These are phyloP conservation scores for Debaryomycetaceae sp. DNA, from an alignment of 1,139 yeast genomes.

Conservation along the genomic window DNA sequence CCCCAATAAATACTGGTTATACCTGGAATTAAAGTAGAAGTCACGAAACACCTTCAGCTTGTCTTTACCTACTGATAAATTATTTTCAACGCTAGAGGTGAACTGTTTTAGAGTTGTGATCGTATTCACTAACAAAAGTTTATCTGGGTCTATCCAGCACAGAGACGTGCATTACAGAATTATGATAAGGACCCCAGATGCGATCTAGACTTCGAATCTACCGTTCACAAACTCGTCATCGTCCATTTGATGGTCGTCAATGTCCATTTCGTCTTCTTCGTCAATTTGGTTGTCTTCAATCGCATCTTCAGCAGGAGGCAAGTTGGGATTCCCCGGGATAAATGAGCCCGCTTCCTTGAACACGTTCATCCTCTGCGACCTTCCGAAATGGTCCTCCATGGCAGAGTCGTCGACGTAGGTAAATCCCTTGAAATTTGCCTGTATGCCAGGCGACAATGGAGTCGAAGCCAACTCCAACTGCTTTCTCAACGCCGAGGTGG, in stretches of 20 bases:
- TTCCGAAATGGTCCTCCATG: constrained; percentile 76
- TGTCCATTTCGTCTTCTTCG: constrained; percentile 52
- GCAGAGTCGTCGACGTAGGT: constrained; percentile 95
- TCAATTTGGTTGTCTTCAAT: constrained; percentile 71
- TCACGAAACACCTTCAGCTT: neutral
- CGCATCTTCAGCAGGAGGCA: constrained; percentile 81
- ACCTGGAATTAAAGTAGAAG: neutral
- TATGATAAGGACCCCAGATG: neutral
- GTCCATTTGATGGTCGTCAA: constrained; percentile 44
- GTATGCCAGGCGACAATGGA: constrained; percentile 90
- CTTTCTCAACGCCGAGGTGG: constrained; percentile 74
- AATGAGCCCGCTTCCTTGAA: constrained; percentile 66
- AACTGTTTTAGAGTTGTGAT: too few species aligned
- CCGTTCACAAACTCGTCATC: constrained; percentile 86
- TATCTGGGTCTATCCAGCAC: too few species aligned
- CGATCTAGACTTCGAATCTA: constrained; percentile 65
- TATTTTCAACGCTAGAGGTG: too few species aligned
- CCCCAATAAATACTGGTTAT: neutral
- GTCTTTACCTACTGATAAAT: too few species aligned
- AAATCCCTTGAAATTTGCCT: constrained; percentile 93
- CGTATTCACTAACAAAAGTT: too few species aligned
- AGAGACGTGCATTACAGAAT: too few species aligned
- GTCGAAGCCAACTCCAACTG: constrained; percentile 67
- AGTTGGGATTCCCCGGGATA: constrained; percentile 72
- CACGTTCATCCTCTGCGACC: constrained; percentile 42